Evolutionary conservation across 345 rosid species (phyloP), one percentile per base, ranked within the genome.

Genomic region (Populus deltoides): DNA sequence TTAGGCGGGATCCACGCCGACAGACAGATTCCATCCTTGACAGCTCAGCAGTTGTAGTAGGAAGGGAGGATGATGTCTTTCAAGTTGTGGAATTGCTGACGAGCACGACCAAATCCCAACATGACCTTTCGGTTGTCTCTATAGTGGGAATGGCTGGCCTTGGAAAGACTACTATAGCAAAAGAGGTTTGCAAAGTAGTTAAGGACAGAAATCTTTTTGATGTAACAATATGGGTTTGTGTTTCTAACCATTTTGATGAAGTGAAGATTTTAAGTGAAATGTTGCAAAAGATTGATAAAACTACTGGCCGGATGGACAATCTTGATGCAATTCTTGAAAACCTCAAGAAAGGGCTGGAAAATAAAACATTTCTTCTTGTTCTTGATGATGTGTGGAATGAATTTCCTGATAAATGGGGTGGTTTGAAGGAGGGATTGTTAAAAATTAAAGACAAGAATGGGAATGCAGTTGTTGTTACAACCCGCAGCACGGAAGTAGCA

Each of bases 351-450:
- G 38, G 45, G 22, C 61, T 84, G 67, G 33, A 9, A 7, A 53
- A 7, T 2, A 77, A 83, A 65, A 77, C 20, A 10, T 77, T 25
- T 16, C 78, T 83, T 68, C 72, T 79, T 3, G 75, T 69, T 0
- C 80, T 83, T 7, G 85, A 82, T 74, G 79, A 78, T 75, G 77
- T 78, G 53, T 81, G 86, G 86, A 66, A 72, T 61, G 66, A 47
- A 22, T 79, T 65, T 0, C 0, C 2, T 5, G 31, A 47, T 1
- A 57, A 16, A 0, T 84, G 84, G 82, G 53, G 33, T 11, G 25
- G 20, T 41, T 73, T 84, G 13, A 72, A 20, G 61, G 29, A 15
- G 1, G 10, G 61, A 27, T 76, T 84, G 80, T 10, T 13, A 11
- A 31, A 33, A 3, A 15, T 76, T n/a, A 68, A 49, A 7, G 15